Evolutionary conservation across 495 filamentous ascomycete species (phyloP).

Genomic region (Bathelium albidoporum): DNA sequence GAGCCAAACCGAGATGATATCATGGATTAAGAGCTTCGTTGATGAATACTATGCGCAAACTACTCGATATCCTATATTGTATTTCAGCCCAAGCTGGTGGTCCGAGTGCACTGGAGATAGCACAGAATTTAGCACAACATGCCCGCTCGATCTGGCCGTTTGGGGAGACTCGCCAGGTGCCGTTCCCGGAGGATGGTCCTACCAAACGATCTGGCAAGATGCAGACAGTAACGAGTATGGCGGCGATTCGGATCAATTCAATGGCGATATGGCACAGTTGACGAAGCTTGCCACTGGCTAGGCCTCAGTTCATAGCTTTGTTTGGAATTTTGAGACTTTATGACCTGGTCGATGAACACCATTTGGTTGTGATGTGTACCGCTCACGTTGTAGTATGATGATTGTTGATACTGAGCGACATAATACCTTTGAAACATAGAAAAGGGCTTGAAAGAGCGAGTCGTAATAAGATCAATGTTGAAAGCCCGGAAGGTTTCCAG

Average conservation of each 20-base stretch:
- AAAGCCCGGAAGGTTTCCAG: no score
- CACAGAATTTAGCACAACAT: constrained; percentile 38
- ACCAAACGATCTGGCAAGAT: constrained; percentile 54
- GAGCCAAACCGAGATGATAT: constrained; percentile 41
- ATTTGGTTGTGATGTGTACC: no score
- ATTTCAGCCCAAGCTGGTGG: constrained; percentile 55
- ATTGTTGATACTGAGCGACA: no score
- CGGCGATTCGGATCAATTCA: constrained; percentile 23
- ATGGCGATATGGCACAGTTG: constrained; percentile 15
- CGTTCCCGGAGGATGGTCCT: constrained; percentile 49
- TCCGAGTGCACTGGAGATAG: constrained; percentile 49
- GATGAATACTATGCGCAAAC: constrained; percentile 44
- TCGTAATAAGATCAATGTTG: no score
- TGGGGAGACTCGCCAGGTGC: constrained; percentile 41
- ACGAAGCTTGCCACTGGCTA: constrained; percentile 21
- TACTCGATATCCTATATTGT: constrained; percentile 49
- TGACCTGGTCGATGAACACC: no score
- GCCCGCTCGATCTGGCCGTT: constrained; percentile 49
- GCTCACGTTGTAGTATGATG: no score
- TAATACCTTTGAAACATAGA: no score
- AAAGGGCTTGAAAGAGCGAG: no score
- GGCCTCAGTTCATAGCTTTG: no score
- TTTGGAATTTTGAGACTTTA: no score
- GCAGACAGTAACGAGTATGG: constrained; percentile 22
- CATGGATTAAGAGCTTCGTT: constrained; percentile 52